A percentile compares a stretch with the other conserved stretches of the same genome.
phyloP scores from a whole-genome alignment of 202 grass and related monocot species.

The Saccharum hybrid region DNA sequence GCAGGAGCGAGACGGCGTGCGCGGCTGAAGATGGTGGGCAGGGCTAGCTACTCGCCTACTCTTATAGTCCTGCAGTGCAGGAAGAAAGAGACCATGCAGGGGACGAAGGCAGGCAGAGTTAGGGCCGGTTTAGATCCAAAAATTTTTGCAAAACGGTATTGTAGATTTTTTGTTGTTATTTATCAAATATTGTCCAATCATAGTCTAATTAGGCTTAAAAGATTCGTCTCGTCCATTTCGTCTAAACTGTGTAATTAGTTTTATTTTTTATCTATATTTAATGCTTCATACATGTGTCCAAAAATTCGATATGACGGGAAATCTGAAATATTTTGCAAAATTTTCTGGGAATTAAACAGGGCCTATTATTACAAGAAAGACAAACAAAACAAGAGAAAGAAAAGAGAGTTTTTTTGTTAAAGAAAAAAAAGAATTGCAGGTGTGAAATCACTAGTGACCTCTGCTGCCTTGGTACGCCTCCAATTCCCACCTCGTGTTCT shows the following conservation, averaged over 20 bases:
- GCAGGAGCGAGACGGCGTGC: not conserved
- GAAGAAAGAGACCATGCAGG: not conserved
- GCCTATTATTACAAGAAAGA: not conserved
- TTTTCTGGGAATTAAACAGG: too few species aligned
- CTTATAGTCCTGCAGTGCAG: not conserved
- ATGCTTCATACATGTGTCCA: too few species aligned
- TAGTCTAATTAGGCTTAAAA: too few species aligned
- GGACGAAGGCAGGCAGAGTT: not conserved
- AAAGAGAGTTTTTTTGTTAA: not conserved
- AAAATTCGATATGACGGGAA: too few species aligned
- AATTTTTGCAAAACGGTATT: too few species aligned
- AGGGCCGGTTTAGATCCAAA: too few species aligned
- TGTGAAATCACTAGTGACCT: conserved; percentile 43
- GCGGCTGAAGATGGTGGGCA: not conserved
- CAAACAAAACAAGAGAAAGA: conserved; percentile 23
- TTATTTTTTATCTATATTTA: too few species aligned
- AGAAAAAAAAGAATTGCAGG: not conserved
- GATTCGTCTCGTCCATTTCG: too few species aligned
- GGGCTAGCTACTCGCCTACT: not conserved
- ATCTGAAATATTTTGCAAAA: too few species aligned
- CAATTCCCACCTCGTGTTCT: not conserved
- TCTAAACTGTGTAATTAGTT: too few species aligned
- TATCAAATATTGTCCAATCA: too few species aligned
- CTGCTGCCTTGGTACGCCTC: not conserved
- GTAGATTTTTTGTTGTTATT: too few species aligned